These are phyloP conservation scores for Aspergillus hortae DNA, from an alignment of 2,329 filamentous ascomycete genomes.

Conservation along the genomic window DNA sequence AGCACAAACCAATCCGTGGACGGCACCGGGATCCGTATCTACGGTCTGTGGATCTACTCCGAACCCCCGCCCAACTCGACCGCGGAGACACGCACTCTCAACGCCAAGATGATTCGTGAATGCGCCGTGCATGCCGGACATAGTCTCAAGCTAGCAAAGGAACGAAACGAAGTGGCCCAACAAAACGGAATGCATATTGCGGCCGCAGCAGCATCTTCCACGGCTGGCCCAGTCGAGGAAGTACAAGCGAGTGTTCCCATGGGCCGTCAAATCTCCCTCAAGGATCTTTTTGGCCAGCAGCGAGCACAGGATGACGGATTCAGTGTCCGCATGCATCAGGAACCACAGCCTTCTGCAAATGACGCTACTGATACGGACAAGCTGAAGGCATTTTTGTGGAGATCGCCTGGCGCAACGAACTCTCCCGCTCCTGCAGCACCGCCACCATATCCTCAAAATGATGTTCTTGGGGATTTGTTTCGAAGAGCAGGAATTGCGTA, in stretches of 20 bases:
- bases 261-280: conserved; percentile 52
- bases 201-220: conserved; percentile 24
- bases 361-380: no score
- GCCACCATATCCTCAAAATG: conserved; percentile 21
- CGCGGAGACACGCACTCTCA: conserved; percentile 48
- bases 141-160: conserved; percentile 45
- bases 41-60: conserved; percentile 64
- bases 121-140: conserved; percentile 52
- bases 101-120: conserved; percentile 53
- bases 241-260: conserved; percentile 43
- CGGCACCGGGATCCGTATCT: conserved; percentile 41
- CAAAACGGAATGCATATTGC: conserved; percentile 32
- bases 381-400: no score
- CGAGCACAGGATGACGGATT: conserved; percentile 50
- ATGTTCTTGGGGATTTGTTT: conserved; percentile 43
- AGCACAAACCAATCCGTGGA: conserved; percentile 13
- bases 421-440: conserved; percentile 8
- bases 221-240: conserved; percentile 33
- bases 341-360: conserved; percentile 9
- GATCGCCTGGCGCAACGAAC: neutral
- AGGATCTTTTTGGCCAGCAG: conserved; percentile 55
- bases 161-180: conserved; percentile 33
- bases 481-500: conserved; percentile 39
- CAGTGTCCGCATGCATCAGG: conserved; percentile 46
- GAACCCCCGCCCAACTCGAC: conserved; percentile 56